phyloP scores from a whole-genome alignment of 768 basidiomycete genomes.

The Kwoniella pini region DNA sequence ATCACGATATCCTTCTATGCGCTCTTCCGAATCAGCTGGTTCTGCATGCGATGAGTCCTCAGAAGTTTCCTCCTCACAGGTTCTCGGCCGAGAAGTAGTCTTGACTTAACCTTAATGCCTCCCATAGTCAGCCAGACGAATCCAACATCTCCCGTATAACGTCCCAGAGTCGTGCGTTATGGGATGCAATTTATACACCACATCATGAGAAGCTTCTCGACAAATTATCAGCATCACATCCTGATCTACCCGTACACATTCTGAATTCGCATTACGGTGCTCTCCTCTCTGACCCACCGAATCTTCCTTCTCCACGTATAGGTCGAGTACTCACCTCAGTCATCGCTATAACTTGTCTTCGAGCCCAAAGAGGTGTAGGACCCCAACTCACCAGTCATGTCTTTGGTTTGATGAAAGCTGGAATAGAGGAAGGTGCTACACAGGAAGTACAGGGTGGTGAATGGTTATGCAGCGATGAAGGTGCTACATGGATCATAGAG shows the following conservation, averaged over 20 bases:
- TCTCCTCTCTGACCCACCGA: constrained; percentile 54
- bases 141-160: constrained; percentile 68
- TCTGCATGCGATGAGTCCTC: neutral
- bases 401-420: constrained; percentile 81
- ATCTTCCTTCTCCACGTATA: constrained; percentile 49
- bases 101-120: no score
- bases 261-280: constrained; percentile 56
- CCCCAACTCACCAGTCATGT: constrained; percentile 86
- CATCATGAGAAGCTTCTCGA: constrained; percentile 84
- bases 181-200: constrained; percentile 85
- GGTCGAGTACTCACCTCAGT: constrained; percentile 81
- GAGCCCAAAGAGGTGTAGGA: constrained; percentile 79
- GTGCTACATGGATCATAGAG: constrained; percentile 83
- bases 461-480: constrained; percentile 82
- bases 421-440: constrained; percentile 59
- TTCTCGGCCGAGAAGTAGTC: no score
- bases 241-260: constrained; percentile 74
- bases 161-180: constrained; percentile 69
- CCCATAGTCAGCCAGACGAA: constrained; percentile 31
- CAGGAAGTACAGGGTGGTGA: constrained; percentile 58
- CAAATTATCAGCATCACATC: constrained; percentile 84
- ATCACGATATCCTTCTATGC: neutral
- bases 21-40: neutral
- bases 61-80: no score
- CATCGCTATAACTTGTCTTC: constrained; percentile 78